phyloP scores from a whole-genome alignment of 352 stramenopile species.

The Phytopythium montanum region DNA sequence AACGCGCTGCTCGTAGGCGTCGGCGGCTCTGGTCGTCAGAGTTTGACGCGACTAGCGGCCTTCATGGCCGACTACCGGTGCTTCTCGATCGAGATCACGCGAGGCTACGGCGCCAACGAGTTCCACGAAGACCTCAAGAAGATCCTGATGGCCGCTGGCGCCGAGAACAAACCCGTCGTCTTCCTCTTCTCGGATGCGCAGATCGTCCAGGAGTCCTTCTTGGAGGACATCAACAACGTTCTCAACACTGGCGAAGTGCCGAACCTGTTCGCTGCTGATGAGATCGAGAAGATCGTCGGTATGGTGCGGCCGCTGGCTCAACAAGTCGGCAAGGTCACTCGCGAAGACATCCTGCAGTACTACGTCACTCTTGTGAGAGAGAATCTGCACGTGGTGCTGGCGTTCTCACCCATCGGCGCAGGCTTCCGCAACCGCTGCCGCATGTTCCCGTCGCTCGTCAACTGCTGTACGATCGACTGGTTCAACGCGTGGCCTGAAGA shows the following conservation, averaged over 20 bases:
- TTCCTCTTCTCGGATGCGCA: conserved; percentile 94
- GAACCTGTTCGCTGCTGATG: conserved; percentile 91
- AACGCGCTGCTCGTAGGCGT: conserved; percentile 93
- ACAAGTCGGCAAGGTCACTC: conserved; percentile 75
- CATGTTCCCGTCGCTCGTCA: conserved; percentile 94
- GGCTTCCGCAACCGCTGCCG: conserved; percentile 92
- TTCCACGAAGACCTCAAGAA: conserved; percentile 93
- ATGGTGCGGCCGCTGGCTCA: conserved; percentile 80
- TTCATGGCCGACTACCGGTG: conserved; percentile 93
- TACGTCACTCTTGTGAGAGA: conserved; percentile 91
- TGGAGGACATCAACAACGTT: conserved; percentile 95
- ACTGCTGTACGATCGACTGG: conserved; percentile 96
- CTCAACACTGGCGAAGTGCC: conserved; percentile 93
- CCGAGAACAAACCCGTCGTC: conserved; percentile 85
- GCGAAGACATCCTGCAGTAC: conserved; percentile 81
- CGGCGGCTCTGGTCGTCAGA: conserved; percentile 88
- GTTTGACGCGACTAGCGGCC: conserved; percentile 84
- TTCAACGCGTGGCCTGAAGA: conserved; percentile 96
- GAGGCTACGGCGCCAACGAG: conserved; percentile 86
- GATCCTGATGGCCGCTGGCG: conserved; percentile 87
- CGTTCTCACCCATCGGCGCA: conserved; percentile 90
- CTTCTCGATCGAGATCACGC: conserved; percentile 92
- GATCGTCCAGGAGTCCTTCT: conserved; percentile 91
- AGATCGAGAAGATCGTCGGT: conserved; percentile 88
- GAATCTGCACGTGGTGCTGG: conserved; percentile 94